These are phyloP conservation scores for Fusarium longipes DNA, from an alignment of 2,329 filamentous ascomycete species.

Conservation along the genomic window DNA sequence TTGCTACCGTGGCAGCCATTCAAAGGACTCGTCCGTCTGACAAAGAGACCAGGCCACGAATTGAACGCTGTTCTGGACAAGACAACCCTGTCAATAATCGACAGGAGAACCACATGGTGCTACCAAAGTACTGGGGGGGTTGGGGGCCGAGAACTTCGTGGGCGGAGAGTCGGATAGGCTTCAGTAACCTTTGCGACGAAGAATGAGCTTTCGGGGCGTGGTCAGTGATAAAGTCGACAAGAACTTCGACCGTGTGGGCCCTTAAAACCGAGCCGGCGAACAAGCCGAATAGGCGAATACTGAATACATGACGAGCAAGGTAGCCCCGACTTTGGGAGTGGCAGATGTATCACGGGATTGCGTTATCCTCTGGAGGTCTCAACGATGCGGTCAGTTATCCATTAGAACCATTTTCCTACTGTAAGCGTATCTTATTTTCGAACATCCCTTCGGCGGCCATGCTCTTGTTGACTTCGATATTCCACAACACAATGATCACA, in stretches of 20 bases:
- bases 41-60: slow-evolving; percentile 43
- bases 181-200: slow-evolving; percentile 1
- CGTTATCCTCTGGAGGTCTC: not conserved
- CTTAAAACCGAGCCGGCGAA: not conserved
- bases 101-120: slow-evolving; percentile 23
- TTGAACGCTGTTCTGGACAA: slow-evolving; percentile 9
- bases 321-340: not conserved
- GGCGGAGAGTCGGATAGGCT: slow-evolving; percentile 7
- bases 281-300: not conserved
- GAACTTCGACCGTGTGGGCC: not conserved
- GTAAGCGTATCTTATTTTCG: not conserved
- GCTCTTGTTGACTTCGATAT: not conserved
- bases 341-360: not conserved
- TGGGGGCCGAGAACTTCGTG: slow-evolving; percentile 39
- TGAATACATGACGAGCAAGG: not conserved
- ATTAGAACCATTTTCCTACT: not conserved
- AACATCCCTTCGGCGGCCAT: not conserved
- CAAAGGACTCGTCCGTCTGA: slow-evolving; percentile 29
- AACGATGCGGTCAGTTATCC: not conserved
- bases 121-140: slow-evolving; percentile 29
- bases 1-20: slow-evolving; percentile 41
- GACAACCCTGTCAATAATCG: slow-evolving; percentile 28
- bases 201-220: not conserved
- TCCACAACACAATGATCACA: not conserved
- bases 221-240: slow-evolving; percentile 1